phyloP scores from a whole-genome alignment of 2,329 filamentous ascomycete genomes.

The Chrysoporthe puriensis region DNA sequence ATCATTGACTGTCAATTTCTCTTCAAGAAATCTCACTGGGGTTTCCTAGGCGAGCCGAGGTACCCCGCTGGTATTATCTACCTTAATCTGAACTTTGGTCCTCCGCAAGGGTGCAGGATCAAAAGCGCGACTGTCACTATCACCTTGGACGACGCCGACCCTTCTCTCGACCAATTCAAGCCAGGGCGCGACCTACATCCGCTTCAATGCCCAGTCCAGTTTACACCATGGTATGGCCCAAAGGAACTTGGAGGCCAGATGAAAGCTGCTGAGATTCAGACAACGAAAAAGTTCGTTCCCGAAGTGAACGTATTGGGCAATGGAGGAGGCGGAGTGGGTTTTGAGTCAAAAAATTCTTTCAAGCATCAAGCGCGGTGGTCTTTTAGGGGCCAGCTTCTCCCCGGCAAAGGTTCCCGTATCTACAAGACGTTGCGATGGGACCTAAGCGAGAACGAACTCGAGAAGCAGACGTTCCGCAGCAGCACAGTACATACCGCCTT shows the following conservation, averaged over 20 bases:
- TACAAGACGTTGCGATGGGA: constrained; percentile 38
- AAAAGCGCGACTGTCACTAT: constrained; percentile 33
- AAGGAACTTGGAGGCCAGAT: constrained; percentile 32
- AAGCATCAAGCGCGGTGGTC: constrained; percentile 33
- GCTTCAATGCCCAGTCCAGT: constrained; percentile 31
- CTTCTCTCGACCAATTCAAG: constrained; percentile 23
- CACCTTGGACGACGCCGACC: constrained; percentile 35
- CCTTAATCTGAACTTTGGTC: constrained; percentile 34
- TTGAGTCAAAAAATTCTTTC: constrained; percentile 29
- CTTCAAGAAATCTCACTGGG: constrained; percentile 37
- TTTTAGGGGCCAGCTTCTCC: constrained; percentile 33
- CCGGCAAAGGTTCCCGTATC: constrained; percentile 27
- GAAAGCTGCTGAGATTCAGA: constrained; percentile 25
- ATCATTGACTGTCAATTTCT: constrained; percentile 36
- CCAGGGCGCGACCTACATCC: constrained; percentile 1
- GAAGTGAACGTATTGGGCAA: constrained; percentile 30
- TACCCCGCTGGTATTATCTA: constrained; percentile 36
- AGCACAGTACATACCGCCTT: constrained; percentile 38
- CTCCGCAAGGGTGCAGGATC: constrained; percentile 34
- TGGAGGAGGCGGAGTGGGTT: constrained; percentile 32
- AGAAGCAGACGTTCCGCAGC: constrained; percentile 32
- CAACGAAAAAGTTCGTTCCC: constrained; percentile 29
- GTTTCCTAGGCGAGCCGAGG: constrained; percentile 30
- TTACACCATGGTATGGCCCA: constrained; percentile 33
- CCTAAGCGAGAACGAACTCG: constrained; percentile 37